phyloP scores from a whole-genome alignment of 176 grass and related monocot species.

The Carex myosuroides region DNA sequence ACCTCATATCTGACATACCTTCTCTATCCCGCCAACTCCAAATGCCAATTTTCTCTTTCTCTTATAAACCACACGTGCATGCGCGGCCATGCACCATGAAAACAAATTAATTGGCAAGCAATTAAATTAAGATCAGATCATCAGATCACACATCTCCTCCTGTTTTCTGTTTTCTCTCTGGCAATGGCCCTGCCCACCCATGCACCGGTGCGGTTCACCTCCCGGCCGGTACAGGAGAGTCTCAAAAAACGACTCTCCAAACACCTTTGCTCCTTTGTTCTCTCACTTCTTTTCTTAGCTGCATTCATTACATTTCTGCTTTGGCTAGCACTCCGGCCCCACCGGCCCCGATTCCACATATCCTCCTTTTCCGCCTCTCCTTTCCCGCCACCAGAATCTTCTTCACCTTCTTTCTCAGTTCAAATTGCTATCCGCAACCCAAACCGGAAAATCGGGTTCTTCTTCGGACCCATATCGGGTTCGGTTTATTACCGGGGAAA shows the following conservation, averaged over 20 bases:
- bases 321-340: conserved; percentile 71
- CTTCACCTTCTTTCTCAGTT: conserved; percentile 27
- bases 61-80: neutral
- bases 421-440: conserved; percentile 54
- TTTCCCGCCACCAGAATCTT: conserved; percentile 18
- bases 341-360: conserved; percentile 79
- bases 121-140: neutral
- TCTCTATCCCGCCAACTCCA: neutral
- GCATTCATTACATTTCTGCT: conserved; percentile 56
- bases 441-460: conserved; percentile 56
- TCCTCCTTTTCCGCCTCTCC: conserved; percentile 38
- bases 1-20: conserved; percentile 8
- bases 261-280: conserved; percentile 62
- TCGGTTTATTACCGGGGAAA: conserved; percentile 44
- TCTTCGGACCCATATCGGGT: conserved; percentile 43
- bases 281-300: conserved; percentile 37
- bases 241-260: conserved; percentile 34
- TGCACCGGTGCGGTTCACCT: conserved; percentile 9
- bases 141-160: neutral
- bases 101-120: neutral
- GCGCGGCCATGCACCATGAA: neutral
- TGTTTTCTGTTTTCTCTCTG: neutral
- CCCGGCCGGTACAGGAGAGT: neutral
- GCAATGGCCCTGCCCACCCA: conserved; percentile 14
- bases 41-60: conserved; percentile 24